Evolutionary conservation across 495 filamentous ascomycete genomes (phyloP), one percentile per base, ranked within the genome.

Genomic region (Aspergillus incahuasiensis): DNA sequence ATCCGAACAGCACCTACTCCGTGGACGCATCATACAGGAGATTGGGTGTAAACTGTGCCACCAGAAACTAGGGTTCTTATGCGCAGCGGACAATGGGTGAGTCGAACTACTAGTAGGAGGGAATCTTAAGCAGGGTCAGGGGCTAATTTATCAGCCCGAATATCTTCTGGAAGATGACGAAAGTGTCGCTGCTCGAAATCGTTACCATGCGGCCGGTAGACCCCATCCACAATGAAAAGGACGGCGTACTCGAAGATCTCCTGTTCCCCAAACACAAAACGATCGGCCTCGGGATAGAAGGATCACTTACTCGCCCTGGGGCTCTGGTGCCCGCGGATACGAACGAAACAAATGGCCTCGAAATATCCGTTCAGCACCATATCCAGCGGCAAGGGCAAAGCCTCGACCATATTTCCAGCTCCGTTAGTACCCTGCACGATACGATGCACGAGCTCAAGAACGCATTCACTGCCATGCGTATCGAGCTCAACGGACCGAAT

Each of bases 401-500:
- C 54, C 68, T 78, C 30, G 69, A 74, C 51, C 68, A 72, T 41
- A 78, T 78, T 15, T 75, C 73, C 6, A 75, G 51, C 39, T 76
- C 75, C 7, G 75, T 78, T 44, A 73, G 67, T 54, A 67, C 73
- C 39, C 59, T 78, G 4, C 71, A 75, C 30, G 75, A 76, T 53
- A 75, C 73, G 5, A 78, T 78, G 73, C 58, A 64, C 16, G 75
- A 78, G 57, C 56, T 78, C 24, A 78, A 78, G 52, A 56, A 67
- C 32, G 70, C 74, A 15, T 78, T 78, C 51, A 74, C 67, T 1
- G 60, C 73, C 1, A 66, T 78, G 25, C 73, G 72, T 15, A 71
- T 78, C 18, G 74, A 78, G 43, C 35, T 78, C 32, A 73, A 76
- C 42, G 64, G 63, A 1, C 64, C 71, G 0, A 65, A 41, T 21